phyloP scores from a whole-genome alignment of 2,329 filamentous ascomycete species.

The Madurella fahalii region DNA sequence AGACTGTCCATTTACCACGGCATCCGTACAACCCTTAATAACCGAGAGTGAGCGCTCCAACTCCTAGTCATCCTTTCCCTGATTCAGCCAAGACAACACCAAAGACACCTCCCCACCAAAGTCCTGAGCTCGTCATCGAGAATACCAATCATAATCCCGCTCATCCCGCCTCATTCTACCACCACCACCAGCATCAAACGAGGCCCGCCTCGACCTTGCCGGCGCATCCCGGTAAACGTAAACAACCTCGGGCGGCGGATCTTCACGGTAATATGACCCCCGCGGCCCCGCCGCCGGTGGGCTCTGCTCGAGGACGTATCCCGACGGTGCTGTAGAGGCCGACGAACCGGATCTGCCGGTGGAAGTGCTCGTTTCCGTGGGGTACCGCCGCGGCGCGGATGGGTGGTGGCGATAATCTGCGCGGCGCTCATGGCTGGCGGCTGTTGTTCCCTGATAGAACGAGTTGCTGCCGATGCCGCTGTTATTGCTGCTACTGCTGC shows the following conservation, averaged over 20 bases:
- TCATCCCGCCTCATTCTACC: conserved; percentile 3
- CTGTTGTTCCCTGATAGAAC: background rate
- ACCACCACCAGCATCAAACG: conserved; percentile 7
- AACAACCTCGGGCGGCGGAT: background rate
- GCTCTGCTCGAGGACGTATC: conserved; percentile 1
- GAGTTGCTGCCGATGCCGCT: background rate
- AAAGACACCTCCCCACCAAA: too few relatives aligned
- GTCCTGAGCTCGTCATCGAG: background rate
- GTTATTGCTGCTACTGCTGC: background rate
- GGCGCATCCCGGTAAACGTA: conserved; percentile 14
- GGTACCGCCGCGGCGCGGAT: background rate
- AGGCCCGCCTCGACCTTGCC: conserved; percentile 4
- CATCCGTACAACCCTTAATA: too few relatives aligned
- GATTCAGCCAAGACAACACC: too few relatives aligned
- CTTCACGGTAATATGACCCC: background rate
- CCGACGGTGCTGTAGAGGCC: background rate
- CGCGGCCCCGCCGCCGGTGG: background rate
- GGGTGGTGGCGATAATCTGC: background rate
- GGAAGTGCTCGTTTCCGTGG: background rate
- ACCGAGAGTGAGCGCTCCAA: too few relatives aligned
- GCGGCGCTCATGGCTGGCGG: background rate
- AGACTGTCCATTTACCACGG: too few relatives aligned
- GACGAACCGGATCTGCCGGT: background rate
- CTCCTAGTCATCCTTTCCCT: too few relatives aligned
- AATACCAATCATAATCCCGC: conserved; percentile 4